These are phyloP conservation scores for Spathaspora girioi DNA, from an alignment of 805 yeast genomes.

Conservation along the genomic window DNA sequence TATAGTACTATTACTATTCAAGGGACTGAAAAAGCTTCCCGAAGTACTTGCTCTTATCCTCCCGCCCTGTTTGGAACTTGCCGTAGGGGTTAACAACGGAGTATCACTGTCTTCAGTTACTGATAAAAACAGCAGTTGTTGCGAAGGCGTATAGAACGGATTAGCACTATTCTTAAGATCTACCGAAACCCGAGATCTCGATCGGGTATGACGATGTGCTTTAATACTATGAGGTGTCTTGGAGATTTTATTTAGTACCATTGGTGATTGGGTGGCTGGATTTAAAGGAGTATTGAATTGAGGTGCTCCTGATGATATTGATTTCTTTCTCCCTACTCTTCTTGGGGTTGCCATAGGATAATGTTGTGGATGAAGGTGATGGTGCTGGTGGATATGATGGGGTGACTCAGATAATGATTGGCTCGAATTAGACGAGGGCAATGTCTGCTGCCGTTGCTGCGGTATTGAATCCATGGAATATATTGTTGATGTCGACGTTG, in stretches of 20 bases:
- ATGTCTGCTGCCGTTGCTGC: conserved; percentile 10
- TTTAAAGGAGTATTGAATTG: conserved; percentile 31
- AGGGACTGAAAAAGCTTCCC: conserved; percentile 12
- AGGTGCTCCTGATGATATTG: conserved; percentile 19
- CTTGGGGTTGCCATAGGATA: conserved; percentile 29
- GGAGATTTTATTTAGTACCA: conserved; percentile 22
- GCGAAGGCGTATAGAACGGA: conserved; percentile 28
- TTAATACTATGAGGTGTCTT: conserved; percentile 33
- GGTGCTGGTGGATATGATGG: conserved; percentile 7
- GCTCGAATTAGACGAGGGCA: conserved; percentile 32
- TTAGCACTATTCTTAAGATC: conserved; percentile 22
- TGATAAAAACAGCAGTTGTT: conserved; percentile 19
- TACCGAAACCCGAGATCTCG: conserved; percentile 37
- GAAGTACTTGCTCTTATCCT: not conserved
- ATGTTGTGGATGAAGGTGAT: conserved; percentile 3
- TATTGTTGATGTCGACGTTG: conserved; percentile 23
- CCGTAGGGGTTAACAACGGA: conserved; percentile 18
- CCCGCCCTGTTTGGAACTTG: conserved; percentile 2
- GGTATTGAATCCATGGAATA: conserved; percentile 34
- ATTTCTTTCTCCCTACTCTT: conserved; percentile 27
- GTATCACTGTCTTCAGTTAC: conserved; percentile 22
- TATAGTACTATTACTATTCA: conserved; percentile 1
- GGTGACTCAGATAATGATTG: conserved; percentile 33
- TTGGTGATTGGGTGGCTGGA: conserved; percentile 15
- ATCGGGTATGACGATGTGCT: conserved; percentile 33